Base-by-base conservation (phyloP, 176 grass and related monocot genomes). In the Pontederia paniculata region DNA sequence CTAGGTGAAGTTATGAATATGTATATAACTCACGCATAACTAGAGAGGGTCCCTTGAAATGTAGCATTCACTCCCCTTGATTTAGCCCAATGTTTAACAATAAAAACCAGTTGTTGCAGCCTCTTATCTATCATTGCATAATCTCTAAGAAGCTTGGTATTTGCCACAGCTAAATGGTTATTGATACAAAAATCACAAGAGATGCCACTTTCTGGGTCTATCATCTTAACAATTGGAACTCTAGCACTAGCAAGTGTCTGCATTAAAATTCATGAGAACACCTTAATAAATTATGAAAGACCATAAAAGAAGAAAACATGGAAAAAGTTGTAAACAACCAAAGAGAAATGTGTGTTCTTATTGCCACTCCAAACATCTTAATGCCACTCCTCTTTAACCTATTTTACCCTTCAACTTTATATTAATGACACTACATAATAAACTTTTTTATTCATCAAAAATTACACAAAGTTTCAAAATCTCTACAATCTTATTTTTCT, bases 61-160 rank as follows among this genome's bases (percentile, higher is more conserved):
- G 85, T 67, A 44, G 74, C 73, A 17, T 88, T 88, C 2, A 88
- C 55, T 17, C 17, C 60, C 72, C 85, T 79, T 45, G 48, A 23
- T 43, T 79, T 80, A 42, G 80, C 80, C 85, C 85, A 88, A 11
- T 88, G 85, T 54, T 88, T 88, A 3, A 88, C 76, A 80, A 88
- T 76, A 65, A 79, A 80, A 9, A 72, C 76, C 42, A 83, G 57
- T 77, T 88, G 85, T 72, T 58, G 73, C 49, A 80, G 23, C 17
- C 76, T 79, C 4, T 76, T 53, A 37, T 88, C 80, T 77, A 88
- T 83, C 63, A 48, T 53, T 1, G 84, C 64, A 18, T 88, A 88
- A 79, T 80, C 76, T 48, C 60, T 88, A 18, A 88, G 84, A 57
- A 88, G 84, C 55, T 68, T 83, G 12, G 84, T 83, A 70, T 88